These are phyloP conservation scores for Auxenochlorella protothecoides DNA, from an alignment of 139 green algal genomes.

Conservation along the genomic window DNA sequence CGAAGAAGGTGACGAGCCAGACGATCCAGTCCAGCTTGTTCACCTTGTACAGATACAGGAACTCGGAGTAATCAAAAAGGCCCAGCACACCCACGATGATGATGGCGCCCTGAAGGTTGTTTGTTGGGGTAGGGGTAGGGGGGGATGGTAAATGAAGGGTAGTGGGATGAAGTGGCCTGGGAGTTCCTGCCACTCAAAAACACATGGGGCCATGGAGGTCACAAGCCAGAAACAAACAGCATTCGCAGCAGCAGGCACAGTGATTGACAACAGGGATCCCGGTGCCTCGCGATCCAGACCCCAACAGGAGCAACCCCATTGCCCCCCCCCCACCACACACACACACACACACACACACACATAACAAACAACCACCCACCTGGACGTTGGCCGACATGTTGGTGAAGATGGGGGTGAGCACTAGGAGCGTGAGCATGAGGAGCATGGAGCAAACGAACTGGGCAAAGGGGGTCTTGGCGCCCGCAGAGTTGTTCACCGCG, in stretches of 20 bases:
- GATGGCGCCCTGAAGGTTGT: slow-evolving; percentile 40
- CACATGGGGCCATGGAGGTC: no score
- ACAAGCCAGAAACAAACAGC: no score
- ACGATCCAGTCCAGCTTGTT: slow-evolving; percentile 26
- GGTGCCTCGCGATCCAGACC: no score
- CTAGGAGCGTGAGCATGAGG: slow-evolving; percentile 66
- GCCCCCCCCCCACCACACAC: neutral
- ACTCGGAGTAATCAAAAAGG: slow-evolving; percentile 37
- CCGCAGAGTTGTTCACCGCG: slow-evolving; percentile 55
- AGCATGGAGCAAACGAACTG: slow-evolving; percentile 34
- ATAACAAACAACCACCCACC: slow-evolving; percentile 19
- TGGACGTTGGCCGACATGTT: slow-evolving; percentile 56
- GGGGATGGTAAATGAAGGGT: neutral
- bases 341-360: no score
- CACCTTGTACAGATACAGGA: slow-evolving; percentile 8
- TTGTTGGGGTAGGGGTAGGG: neutral
- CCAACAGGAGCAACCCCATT: no score
- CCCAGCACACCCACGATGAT: slow-evolving; percentile 49
- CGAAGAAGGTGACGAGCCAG: slow-evolving; percentile 13
- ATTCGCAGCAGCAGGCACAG: no score
- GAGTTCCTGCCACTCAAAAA: no score
- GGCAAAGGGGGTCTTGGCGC: slow-evolving; percentile 47
- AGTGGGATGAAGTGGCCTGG: neutral
- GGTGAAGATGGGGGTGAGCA: slow-evolving; percentile 60
- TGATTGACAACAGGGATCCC: no score